Base-by-base conservation (phyloP, 345 rosid genomes). In the Xanthoceras sorbifolium region DNA sequence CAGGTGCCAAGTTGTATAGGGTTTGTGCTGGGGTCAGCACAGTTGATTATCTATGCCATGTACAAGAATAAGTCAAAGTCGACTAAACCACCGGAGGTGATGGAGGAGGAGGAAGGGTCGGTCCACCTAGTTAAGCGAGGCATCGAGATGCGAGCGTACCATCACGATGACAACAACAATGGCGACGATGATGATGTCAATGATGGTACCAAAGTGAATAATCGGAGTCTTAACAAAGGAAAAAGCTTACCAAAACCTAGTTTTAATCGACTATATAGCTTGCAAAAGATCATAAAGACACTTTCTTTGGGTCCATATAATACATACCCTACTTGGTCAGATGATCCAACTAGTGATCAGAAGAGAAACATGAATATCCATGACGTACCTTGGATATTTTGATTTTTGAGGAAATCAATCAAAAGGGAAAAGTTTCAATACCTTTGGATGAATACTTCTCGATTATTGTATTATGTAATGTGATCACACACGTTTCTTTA, bases 1-100 rank as follows among this genome's bases (percentile, higher is more conserved):
- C 79, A 87, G 92, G 87, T 88, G 38, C 94, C 94, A 50, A 88
- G 82, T 64, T 81, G 74, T 10, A 59, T 74, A 0, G 94, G 92
- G 3, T 87, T 90, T 71, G 64, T 82, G 40, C 18, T 90, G 68
- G 90, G 94, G 8, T 76, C 84, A 18, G 82, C 83, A 3, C 94
- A 90, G 67, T 71, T 90, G 78, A 87, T 87, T n/a, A 67, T 90
- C 18, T 88, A 88, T 29, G n/a, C 62, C n/a, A 77, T 76, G 1
- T 87, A 88, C 82, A 88, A 77, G 76, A 80, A 74, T 72, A 82
- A 82, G 74, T 52, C 87, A 4, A 15, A 0, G 6, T 40, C 82
- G 36, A 2, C 66, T 29, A 75, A 71, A 63, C 32, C 81, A 32
- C 36, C 23, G 9, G 77, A 72, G n/a, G 81, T 32, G n/a, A 59